phyloP scores from a whole-genome alignment of 2,329 filamentous ascomycete species.

The Sphaerulina musiva region DNA sequence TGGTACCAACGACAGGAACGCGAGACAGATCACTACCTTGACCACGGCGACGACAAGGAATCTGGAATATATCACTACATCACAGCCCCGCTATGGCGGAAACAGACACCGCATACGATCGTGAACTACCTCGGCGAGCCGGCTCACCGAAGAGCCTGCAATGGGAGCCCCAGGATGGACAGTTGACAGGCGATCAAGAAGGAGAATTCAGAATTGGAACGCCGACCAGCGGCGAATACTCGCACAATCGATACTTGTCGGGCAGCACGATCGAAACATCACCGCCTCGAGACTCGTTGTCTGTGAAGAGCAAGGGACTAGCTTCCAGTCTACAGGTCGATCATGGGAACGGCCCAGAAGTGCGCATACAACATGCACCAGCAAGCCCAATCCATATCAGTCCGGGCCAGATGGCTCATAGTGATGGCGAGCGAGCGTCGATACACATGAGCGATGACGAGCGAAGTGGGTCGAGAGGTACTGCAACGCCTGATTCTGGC shows the following conservation, averaged over 20 bases:
- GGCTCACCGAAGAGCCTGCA: slow-evolving; percentile 7
- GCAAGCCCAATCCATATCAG: slow-evolving; percentile 32
- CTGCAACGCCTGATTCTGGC: slow-evolving; percentile 24
- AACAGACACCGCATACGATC: slow-evolving; percentile 3
- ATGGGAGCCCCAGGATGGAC: slow-evolving; percentile 7
- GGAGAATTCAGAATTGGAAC: slow-evolving; percentile 10
- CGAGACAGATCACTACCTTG: too few relatives aligned
- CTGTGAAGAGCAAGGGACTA: slow-evolving; percentile 14
- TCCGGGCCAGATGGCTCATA: slow-evolving; percentile 26
- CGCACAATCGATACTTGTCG: slow-evolving; percentile 14
- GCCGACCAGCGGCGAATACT: slow-evolving; percentile 13
- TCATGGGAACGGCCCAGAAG: slow-evolving; percentile 18
- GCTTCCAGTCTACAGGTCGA: slow-evolving; percentile 3
- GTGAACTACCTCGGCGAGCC: slow-evolving; percentile 6
- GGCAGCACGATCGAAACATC: slow-evolving; percentile 16
- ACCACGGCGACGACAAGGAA: neutral
- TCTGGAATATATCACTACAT: neutral
- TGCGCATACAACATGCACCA: slow-evolving; percentile 31
- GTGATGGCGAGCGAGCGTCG: slow-evolving; percentile 28
- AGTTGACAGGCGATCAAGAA: neutral
- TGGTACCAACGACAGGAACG: neutral
- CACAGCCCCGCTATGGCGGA: slow-evolving; percentile 8
- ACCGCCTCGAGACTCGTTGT: slow-evolving; percentile 10
- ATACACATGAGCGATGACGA: slow-evolving; percentile 19
- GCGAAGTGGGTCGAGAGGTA: slow-evolving; percentile 15